Evolutionary conservation across 352 stramenopile species (phyloP), one percentile per base, ranked within the genome.

Genomic region (Pythium brachiatum): DNA sequence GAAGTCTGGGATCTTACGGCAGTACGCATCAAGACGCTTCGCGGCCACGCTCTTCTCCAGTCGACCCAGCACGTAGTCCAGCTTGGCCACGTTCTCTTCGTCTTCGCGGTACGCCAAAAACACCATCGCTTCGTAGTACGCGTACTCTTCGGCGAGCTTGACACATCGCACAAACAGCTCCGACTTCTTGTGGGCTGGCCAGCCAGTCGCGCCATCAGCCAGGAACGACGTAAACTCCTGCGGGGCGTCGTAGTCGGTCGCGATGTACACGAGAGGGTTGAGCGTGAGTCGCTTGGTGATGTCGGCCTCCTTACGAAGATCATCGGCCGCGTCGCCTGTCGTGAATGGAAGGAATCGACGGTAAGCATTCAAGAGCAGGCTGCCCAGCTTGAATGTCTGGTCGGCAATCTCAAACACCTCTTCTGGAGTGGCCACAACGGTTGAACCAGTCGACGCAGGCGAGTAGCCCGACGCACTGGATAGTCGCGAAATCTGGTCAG

Each of bases 111-210:
- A 86, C 12, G 76, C 66, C 13, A 95, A 47, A 61, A 85, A 91
- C 20, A 89, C 77, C 81, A 95, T 94, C 32, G 79, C 83, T 75
- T 95, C 84, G 39, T 83, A 92, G 67, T 92, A 95, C n/a, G 60
- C 48, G 56, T 90, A 89, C 59, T 78, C 81, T 58, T 94, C 82
- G 12, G 75, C 75, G 3, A 92, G 67, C 38, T 79, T 69, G 20
- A 90, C 78, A 46, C 80, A 88, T 13, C 79, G 61, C 7, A 39
- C 65, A 34, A 92, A 86, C 5, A 91, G 63, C 9, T 86, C 77
- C 8, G 63, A 53, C 32, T 80, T 81, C 62, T 87, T 86, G 15
- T 74, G 70, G 21, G 66, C 68, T 12, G 70, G 26, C 41, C 82
- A 78, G 52, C 73, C 72, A n/a, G 68, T 69, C 16, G 25, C 34